These are phyloP conservation scores for Talaromyces thailandensis DNA, from an alignment of 495 filamentous ascomycete genomes.

Conservation along the genomic window DNA sequence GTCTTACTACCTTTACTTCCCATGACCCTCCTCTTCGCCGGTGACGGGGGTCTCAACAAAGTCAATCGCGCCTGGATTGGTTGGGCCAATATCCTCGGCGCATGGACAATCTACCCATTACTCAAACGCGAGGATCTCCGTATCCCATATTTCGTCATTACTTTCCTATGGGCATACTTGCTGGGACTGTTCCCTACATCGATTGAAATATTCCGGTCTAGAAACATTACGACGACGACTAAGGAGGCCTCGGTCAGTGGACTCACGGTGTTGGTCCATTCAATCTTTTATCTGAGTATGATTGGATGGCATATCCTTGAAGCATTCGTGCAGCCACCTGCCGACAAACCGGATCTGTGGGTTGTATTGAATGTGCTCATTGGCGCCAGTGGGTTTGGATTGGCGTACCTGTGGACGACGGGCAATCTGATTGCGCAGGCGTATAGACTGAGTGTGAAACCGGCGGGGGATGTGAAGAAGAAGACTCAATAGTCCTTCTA, in stretches of 20 bases:
- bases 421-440: slow-evolving; percentile 60
- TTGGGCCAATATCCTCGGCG: slow-evolving; percentile 82
- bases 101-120: slow-evolving; percentile 91
- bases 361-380: slow-evolving; percentile 81
- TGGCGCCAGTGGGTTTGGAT: slow-evolving; percentile 72
- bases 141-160: slow-evolving; percentile 77
- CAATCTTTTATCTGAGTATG: slow-evolving; percentile 68
- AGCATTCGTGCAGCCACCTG: slow-evolving; percentile 52
- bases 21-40: slow-evolving; percentile 77
- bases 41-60: slow-evolving; percentile 63
- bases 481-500: slow-evolving; percentile 29
- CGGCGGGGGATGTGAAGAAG: slow-evolving; percentile 28
- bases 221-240: slow-evolving; percentile 26
- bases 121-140: slow-evolving; percentile 74
- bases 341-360: slow-evolving; percentile 84
- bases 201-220: slow-evolving; percentile 49
- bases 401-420: slow-evolving; percentile 87
- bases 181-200: slow-evolving; percentile 76
- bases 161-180: slow-evolving; percentile 81
- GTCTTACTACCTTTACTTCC: slow-evolving; percentile 85
- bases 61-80: slow-evolving; percentile 80
- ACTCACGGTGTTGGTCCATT: slow-evolving; percentile 58
- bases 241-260: slow-evolving; percentile 36
- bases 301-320: slow-evolving; percentile 72
- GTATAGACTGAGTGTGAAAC: slow-evolving; percentile 17